These are phyloP conservation scores for Dillenia suffruticosa DNA, from an alignment of 164 flowering plant genomes.

Conservation along the genomic window DNA sequence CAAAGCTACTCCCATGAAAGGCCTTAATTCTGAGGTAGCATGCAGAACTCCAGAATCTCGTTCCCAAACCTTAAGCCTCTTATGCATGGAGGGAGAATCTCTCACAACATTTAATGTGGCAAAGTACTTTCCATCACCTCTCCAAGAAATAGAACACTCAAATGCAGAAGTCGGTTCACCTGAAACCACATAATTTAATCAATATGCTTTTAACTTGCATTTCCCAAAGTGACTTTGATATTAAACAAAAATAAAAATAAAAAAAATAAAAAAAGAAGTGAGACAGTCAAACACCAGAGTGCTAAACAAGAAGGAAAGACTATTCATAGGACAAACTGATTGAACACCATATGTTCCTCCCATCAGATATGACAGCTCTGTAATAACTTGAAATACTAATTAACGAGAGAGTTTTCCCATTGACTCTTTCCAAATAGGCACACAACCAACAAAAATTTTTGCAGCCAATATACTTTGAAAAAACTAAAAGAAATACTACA, in stretches of 20 bases:
- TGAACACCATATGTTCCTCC: too few species aligned
- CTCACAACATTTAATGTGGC: constrained; percentile 47
- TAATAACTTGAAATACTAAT: too few species aligned
- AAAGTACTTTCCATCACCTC: constrained; percentile 97
- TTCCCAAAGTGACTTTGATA: too few species aligned
- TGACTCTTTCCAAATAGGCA: too few species aligned
- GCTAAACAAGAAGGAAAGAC: too few species aligned
- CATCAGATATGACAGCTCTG: too few species aligned
- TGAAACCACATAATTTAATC: constrained; percentile 20
- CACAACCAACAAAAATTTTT: too few species aligned
- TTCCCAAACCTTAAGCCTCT: constrained; percentile 83
- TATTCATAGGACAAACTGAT: too few species aligned
- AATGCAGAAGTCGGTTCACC: constrained; percentile 22
- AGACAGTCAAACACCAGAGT: too few species aligned
- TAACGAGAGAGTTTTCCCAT: too few species aligned
- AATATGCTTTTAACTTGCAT: neutral
- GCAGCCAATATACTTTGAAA: neutral
- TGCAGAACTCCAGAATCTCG: constrained; percentile 73
- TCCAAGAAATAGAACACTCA: constrained; percentile 66
- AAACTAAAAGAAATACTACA: neutral
- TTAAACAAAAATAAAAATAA: too few species aligned
- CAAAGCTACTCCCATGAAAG: constrained; percentile 52
- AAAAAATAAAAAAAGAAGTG: too few species aligned
- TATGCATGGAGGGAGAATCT: constrained; percentile 30
- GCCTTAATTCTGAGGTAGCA: constrained; percentile 70